phyloP scores from a whole-genome alignment of 2,329 filamentous ascomycete species.

The Colletotrichum cuscutae region DNA sequence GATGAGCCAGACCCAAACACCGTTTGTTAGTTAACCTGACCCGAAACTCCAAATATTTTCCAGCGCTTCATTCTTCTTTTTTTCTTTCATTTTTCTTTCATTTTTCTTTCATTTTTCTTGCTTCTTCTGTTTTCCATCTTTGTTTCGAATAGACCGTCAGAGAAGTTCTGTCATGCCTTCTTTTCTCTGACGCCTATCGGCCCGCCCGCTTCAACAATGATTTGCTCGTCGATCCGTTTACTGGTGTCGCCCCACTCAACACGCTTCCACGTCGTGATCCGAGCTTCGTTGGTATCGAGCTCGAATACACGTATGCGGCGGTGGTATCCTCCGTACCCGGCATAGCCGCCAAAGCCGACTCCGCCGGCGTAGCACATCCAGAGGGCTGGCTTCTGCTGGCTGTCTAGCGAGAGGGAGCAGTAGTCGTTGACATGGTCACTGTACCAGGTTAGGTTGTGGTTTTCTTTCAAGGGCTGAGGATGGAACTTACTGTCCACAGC shows the following conservation, averaged over 20 bases:
- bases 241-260: slow-evolving; percentile 73
- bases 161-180: neutral
- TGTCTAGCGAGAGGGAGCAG: slow-evolving; percentile 76
- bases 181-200: slow-evolving; percentile 39
- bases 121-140: neutral
- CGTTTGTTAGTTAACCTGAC: neutral
- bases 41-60: slow-evolving; percentile 20
- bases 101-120: neutral
- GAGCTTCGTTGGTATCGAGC: slow-evolving; percentile 89
- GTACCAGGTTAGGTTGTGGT: neutral
- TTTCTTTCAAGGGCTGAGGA: neutral
- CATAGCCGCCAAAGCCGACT: slow-evolving; percentile 93
- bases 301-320: slow-evolving; percentile 90
- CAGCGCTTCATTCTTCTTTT: neutral
- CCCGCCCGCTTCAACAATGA: slow-evolving; percentile 72
- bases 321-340: slow-evolving; percentile 86
- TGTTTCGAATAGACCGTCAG: too few species aligned
- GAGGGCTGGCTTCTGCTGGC: slow-evolving; percentile 71
- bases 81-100: neutral
- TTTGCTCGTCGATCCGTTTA: slow-evolving; percentile 69
- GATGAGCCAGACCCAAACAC: slow-evolving; percentile 20
- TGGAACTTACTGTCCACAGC: slow-evolving; percentile 83
- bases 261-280: slow-evolving; percentile 92
- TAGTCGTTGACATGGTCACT: slow-evolving; percentile 98
- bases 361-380: slow-evolving; percentile 99